A percentile compares a stretch with the other conserved stretches of the same genome.
Evolutionary conservation across 2,329 filamentous ascomycete species (phyloP).

Genomic region (Clarireedia hainanense): DNA sequence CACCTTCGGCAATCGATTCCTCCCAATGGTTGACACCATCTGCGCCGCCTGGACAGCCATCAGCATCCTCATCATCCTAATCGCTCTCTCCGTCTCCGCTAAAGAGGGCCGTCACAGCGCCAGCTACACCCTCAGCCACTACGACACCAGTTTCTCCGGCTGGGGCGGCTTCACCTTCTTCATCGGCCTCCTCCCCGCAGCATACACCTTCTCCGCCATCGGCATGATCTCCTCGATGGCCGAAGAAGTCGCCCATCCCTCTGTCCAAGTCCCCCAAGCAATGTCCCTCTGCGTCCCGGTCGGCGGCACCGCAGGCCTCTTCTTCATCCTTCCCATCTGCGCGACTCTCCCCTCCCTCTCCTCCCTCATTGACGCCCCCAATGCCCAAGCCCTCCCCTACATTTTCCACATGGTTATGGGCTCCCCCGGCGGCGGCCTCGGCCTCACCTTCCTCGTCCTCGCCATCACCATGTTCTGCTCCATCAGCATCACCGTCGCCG

Average conservation of each 20-base stretch:
- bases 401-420: conserved; percentile 44
- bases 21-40: conserved; percentile 54
- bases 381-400: conserved; percentile 41
- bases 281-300: conserved; percentile 41
- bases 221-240: conserved; percentile 58
- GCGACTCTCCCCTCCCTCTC: conserved; percentile 39
- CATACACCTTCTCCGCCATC: conserved; percentile 51
- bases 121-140: conserved; percentile 45
- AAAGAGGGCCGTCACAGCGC: conserved; percentile 44
- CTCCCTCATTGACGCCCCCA: conserved; percentile 38
- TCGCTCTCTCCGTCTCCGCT: conserved; percentile 47
- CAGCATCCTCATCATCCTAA: conserved; percentile 48
- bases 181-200: conserved; percentile 51
- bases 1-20: conserved; percentile 56
- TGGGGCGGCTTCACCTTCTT: conserved; percentile 55
- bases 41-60: conserved; percentile 48
- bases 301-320: conserved; percentile 40
- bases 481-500: conserved; percentile 44
- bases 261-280: conserved; percentile 39
- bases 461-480: conserved; percentile 44
- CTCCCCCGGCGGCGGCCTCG: conserved; percentile 38
- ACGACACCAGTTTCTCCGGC: conserved; percentile 46
- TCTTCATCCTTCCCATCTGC: conserved; percentile 45
- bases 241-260: conserved; percentile 48
- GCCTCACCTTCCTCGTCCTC: conserved; percentile 41